Base-by-base conservation (phyloP, 495 filamentous ascomycete species). In the Diplogelasinospora grovesii region DNA sequence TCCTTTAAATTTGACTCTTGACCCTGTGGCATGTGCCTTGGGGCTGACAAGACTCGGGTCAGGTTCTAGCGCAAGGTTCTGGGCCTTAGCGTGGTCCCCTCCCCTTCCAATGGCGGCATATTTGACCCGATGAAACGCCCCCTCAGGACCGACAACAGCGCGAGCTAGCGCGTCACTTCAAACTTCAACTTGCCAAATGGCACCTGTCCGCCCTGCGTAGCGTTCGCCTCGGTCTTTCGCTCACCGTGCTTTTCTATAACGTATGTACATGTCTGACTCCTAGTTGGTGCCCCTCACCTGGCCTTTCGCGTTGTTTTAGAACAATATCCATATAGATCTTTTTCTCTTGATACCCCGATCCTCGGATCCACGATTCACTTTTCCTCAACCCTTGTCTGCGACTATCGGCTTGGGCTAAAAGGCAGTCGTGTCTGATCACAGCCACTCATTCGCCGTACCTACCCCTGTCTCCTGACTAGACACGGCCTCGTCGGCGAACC, bases 131-230 rank as follows among this genome's bases (percentile, higher is more conserved):
- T 48, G 46, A 48, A 48, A 48, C 46, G 34, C 39, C 34, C 36
- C 35, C 43, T n/a, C 23, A 38, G 26, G 39, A n/a, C 35, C 45
- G 30, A 41, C 36, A 19, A 18, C 33, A 48, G 45, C 45, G 39
- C 39, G 45, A 38, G 39, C 24, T 31, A 43, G 46, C 46, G 46
- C 46, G 46, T 48, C 46, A 48, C n/a, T 39, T 43, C 46, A 43
- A 43, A 33, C 28, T 11, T 43, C 39, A 22, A 35, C 39, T 38
- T 48, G 45, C 45, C 45, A 48, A 48, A 48, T 48, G 32, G 45
- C 45, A 26, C 13, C 45, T 42, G 27, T 42, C 15, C 29, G 14
- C 29, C n/a, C 7, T n/a, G 16, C 5, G 5, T 8, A 32, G 5
- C 29, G 14, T 32, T 6, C 29, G 16, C 29, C 6, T n/a, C 29